These are phyloP conservation scores for Hirschioporus abietinus DNA, from an alignment of 768 basidiomycete species.

Conservation along the genomic window DNA sequence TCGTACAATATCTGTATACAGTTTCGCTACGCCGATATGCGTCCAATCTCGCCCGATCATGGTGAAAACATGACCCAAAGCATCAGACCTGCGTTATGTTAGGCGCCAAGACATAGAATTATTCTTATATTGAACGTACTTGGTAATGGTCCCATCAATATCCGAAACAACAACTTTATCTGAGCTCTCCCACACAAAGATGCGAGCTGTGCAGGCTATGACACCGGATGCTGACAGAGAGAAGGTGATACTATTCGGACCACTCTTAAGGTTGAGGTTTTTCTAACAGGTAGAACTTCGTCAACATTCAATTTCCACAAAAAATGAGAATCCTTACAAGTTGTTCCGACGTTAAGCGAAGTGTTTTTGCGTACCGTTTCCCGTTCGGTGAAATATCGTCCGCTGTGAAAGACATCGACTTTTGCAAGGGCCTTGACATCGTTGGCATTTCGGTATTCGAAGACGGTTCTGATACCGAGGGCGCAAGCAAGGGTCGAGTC, in stretches of 20 bases:
- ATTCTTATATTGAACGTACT: constrained; percentile 44
- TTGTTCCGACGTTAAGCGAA: constrained; percentile 92
- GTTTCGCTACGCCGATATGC: constrained; percentile 91
- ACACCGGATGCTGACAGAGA: constrained; percentile 80
- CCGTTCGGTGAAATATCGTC: constrained; percentile 12
- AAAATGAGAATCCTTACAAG: constrained; percentile 48
- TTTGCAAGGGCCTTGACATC: constrained; percentile 23
- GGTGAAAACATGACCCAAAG: constrained; percentile 92
- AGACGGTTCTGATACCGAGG: not conserved
- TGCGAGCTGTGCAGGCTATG: constrained; percentile 82
- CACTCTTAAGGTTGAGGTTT: constrained; percentile 76
- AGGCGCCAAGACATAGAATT: not conserved
- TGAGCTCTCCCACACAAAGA: constrained; percentile 94
- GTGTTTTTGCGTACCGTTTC: constrained; percentile 82
- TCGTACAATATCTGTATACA: constrained; percentile 91
- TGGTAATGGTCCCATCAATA: constrained; percentile 98
- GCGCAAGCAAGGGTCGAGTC: not conserved
- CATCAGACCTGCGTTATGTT: constrained; percentile 68
- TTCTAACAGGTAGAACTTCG: constrained; percentile 52
- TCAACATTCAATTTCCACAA: not conserved
- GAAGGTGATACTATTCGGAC: constrained; percentile 90
- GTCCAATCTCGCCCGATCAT: constrained; percentile 99
- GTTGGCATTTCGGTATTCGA: not conserved
- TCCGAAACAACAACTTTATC: constrained; percentile 92
- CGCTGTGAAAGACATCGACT: constrained; percentile 6